These are phyloP conservation scores for Boletus mariae DNA, from an alignment of 1,284 basidiomycete genomes.

Conservation along the genomic window DNA sequence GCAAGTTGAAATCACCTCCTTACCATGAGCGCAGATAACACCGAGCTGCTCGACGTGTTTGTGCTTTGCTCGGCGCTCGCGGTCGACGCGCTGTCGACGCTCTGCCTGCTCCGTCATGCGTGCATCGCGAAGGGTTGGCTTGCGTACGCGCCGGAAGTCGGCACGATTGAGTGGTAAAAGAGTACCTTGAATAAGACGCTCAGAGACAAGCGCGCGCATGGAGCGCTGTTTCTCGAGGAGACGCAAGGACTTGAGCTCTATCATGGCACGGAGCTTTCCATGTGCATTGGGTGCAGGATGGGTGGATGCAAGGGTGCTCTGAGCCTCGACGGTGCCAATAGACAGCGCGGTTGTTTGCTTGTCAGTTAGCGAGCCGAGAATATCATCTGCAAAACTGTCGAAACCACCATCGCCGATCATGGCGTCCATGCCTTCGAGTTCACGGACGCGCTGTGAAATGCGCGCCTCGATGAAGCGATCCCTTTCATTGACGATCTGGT, in stretches of 20 bases:
- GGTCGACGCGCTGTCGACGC: constrained; percentile 87
- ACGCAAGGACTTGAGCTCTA: constrained; percentile 92
- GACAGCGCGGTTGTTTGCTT: constrained; percentile 36
- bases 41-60: constrained; percentile 94
- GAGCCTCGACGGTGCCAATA: neutral
- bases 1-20: constrained; percentile 65
- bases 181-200: constrained; percentile 87
- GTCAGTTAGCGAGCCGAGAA: constrained; percentile 37
- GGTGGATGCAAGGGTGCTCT: constrained; percentile 9
- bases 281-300: constrained; percentile 58
- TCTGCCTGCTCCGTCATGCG: constrained; percentile 89
- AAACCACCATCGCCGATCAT: constrained; percentile 78
- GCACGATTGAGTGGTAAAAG: constrained; percentile 88
- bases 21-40: constrained; percentile 85
- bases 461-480: constrained; percentile 90
- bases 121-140: constrained; percentile 87
- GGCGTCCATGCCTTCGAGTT: constrained; percentile 82
- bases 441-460: constrained; percentile 84
- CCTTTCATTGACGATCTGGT: constrained; percentile 87
- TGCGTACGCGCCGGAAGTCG: constrained; percentile 87
- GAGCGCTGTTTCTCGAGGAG: constrained; percentile 88
- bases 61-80: constrained; percentile 92
- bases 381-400: constrained; percentile 54
- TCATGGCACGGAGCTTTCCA: constrained; percentile 85
- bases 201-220: constrained; percentile 83